Percentiles rank a stretch among this genome's conserved stretches.
Evolutionary conservation across 805 yeast genomes (phyloP).

Genomic region (Myxozyma neglecta): DNA sequence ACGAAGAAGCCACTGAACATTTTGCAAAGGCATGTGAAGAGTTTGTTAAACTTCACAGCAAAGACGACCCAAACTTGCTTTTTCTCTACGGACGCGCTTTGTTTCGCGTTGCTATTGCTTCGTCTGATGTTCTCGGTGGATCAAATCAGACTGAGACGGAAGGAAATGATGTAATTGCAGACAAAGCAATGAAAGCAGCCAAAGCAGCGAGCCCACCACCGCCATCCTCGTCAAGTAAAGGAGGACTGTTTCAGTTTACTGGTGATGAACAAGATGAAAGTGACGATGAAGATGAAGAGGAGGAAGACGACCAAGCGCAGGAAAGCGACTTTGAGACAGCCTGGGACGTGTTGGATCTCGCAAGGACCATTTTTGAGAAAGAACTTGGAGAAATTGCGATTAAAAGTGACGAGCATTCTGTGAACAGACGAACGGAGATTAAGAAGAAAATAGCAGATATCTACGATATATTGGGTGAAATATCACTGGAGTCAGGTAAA

Average conservation of each 20-base stretch:
- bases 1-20: constrained; percentile 63
- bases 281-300: constrained; percentile 41
- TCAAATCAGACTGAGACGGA: constrained; percentile 22
- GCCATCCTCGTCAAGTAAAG: constrained; percentile 33
- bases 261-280: constrained; percentile 38
- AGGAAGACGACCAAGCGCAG: constrained; percentile 38
- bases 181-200: constrained; percentile 32
- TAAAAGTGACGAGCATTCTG: constrained; percentile 9
- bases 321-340: constrained; percentile 80
- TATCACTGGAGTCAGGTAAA: constrained; percentile 68
- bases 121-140: constrained; percentile 74
- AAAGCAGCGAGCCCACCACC: constrained; percentile 34
- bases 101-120: constrained; percentile 71
- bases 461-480: constrained; percentile 82
- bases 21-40: constrained; percentile 73
- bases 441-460: constrained; percentile 52
- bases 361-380: constrained; percentile 64
- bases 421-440: constrained; percentile 14
- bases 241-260: constrained; percentile 28
- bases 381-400: constrained; percentile 39
- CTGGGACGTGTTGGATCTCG: constrained; percentile 77
- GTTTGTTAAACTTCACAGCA: constrained; percentile 51
- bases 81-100: constrained; percentile 77
- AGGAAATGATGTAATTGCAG: constrained; percentile 27
- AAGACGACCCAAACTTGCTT: constrained; percentile 71